phyloP scores from a whole-genome alignment of 148 eudicot species.

The Fagopyrum tataricum region DNA sequence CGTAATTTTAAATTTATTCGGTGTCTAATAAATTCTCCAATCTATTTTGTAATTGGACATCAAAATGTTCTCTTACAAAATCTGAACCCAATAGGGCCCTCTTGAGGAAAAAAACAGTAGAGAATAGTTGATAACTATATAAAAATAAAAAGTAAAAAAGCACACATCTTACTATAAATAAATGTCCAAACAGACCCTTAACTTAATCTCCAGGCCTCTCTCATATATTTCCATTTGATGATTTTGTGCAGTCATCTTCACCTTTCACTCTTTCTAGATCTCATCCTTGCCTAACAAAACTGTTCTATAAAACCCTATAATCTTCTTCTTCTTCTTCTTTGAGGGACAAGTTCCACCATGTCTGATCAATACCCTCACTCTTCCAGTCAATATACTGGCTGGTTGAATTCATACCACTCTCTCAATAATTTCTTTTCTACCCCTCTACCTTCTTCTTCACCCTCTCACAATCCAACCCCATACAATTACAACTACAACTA shows the following conservation, averaged over 20 bases:
- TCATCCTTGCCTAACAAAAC: not conserved
- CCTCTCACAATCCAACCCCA: not conserved
- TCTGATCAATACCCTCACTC: not conserved
- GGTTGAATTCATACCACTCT: not conserved
- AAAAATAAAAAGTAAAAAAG: not conserved
- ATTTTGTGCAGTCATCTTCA: not conserved
- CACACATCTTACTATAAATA: not conserved
- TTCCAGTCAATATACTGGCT: not conserved
- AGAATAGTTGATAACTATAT: not conserved
- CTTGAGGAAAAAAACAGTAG: too few species aligned
- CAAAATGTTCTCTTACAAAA: too few species aligned
- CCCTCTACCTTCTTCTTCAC: not conserved
- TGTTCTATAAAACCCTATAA: not conserved
- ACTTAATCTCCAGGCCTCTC: not conserved
- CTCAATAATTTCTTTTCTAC: not conserved
- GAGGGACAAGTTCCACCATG: not conserved
- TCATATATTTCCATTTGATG: not conserved
- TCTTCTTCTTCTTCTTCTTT: not conserved
- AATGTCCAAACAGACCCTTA: not conserved
- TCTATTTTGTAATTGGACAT: too few species aligned
- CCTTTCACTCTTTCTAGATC: not conserved
- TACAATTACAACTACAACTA: not conserved
- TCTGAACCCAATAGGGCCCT: not conserved
- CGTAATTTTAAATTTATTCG: too few species aligned
- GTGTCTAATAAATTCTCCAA: too few species aligned